phyloP scores from a whole-genome alignment of 2,329 filamentous ascomycete species.

The Ceratocystiopsis brevicomis region DNA sequence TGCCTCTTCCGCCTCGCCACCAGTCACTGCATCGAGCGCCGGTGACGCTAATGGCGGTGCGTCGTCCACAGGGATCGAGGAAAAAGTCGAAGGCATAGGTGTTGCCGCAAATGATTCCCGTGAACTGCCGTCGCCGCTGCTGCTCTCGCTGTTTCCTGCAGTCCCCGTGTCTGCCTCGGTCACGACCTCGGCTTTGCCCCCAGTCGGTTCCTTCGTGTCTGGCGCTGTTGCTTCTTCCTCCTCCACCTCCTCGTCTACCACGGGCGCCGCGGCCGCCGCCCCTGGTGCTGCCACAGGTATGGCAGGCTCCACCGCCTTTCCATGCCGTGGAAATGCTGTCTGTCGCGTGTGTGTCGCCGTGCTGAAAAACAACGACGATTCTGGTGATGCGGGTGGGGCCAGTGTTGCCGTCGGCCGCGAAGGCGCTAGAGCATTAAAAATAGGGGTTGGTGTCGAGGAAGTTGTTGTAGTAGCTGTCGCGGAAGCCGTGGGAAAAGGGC shows the following conservation, averaged over 20 bases:
- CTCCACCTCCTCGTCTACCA: not conserved
- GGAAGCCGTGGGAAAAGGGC: too few species aligned
- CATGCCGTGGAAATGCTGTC: conserved; percentile 33
- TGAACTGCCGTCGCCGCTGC: not conserved
- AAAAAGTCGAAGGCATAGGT: not conserved
- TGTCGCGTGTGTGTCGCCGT: conserved; percentile 20
- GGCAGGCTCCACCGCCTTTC: conserved; percentile 40
- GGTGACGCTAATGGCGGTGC: not conserved
- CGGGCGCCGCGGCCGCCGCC: not conserved
- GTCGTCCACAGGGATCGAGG: too few species aligned
- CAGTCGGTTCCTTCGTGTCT: not conserved
- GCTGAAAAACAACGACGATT: conserved; percentile 13
- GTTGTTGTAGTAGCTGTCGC: too few species aligned
- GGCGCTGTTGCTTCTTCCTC: not conserved
- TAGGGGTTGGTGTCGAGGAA: too few species aligned
- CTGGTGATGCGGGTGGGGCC: too few species aligned
- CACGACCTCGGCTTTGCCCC: not conserved
- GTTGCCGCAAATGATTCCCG: not conserved
- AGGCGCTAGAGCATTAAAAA: too few species aligned
- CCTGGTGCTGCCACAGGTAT: conserved; percentile 7
- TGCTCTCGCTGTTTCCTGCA: not conserved
- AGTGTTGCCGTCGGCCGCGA: too few species aligned
- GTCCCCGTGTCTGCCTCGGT: not conserved
- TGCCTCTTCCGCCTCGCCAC: not conserved
- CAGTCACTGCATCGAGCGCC: not conserved